Percentiles rank a stretch among this genome's conserved stretches.
Conservation (phyloP, 768 basidiomycete genomes). For the Dendrothele bispora region DNA sequence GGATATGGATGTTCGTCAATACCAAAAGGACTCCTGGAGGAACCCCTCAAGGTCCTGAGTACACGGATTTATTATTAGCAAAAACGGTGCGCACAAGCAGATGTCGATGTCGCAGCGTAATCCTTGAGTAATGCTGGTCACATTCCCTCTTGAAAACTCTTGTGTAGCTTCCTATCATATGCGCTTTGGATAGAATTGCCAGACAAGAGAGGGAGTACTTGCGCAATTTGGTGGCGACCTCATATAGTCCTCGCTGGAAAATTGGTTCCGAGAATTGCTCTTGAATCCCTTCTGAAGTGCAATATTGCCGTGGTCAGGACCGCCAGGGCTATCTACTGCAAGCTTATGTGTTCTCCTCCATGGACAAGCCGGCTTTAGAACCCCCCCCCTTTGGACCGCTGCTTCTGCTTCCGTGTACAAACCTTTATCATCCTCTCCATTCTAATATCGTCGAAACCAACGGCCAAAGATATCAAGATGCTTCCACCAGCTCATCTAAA, state of each 20-base stretch:
- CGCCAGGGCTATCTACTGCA: slow-evolving; percentile 87
- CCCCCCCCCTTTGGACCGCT: slow-evolving; percentile 90
- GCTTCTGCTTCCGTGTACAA: slow-evolving; percentile 80
- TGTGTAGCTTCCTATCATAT: slow-evolving; percentile 91
- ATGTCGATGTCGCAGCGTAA: slow-evolving; percentile 84
- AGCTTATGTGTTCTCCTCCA: slow-evolving; percentile 91
- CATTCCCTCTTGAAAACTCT: slow-evolving; percentile 92
- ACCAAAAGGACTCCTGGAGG: slow-evolving; percentile 99
- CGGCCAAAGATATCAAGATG: too few relatives aligned
- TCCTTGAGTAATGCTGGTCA: slow-evolving; percentile 94
- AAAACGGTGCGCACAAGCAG: slow-evolving; percentile 95
- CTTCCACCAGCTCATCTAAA: too few relatives aligned
- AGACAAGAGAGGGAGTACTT: slow-evolving; percentile 94
- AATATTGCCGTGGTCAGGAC: slow-evolving; percentile 89
- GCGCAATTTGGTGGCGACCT: slow-evolving; percentile 83
- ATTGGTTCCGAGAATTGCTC: slow-evolving; percentile 85
- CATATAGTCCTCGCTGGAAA: slow-evolving; percentile 92
- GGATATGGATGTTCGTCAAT: slow-evolving; percentile 91
- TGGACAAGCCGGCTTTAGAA: slow-evolving; percentile 89
- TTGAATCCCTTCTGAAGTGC: slow-evolving; percentile 81
- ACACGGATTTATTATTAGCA: slow-evolving; percentile 94
- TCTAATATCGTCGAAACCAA: too few relatives aligned
- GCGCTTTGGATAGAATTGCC: slow-evolving; percentile 86
- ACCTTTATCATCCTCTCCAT: slow-evolving; percentile 92
- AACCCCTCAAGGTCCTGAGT: slow-evolving; percentile 88